Percentiles rank a stretch among this genome's conserved stretches.
Conservation (phyloP, 768 basidiomycete species). For the Rhodotorula kratochvilovae region DNA sequence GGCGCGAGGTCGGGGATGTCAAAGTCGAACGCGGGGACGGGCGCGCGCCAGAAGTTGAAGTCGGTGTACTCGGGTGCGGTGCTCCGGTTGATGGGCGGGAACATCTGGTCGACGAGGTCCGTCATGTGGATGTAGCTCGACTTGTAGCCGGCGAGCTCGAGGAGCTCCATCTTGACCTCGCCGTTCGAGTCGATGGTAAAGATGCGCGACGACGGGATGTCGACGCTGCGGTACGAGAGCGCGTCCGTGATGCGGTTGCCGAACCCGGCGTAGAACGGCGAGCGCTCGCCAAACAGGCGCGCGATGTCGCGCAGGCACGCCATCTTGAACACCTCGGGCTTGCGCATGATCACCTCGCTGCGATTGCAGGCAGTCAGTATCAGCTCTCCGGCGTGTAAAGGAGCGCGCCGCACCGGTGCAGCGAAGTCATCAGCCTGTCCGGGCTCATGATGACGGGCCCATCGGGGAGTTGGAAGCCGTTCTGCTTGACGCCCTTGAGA, state of each 20-base stretch:
- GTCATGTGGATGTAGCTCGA: constrained; percentile 99
- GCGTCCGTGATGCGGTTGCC: constrained; percentile 98
- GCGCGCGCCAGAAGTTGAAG: constrained; percentile 90
- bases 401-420: constrained; percentile 68
- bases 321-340: constrained; percentile 99
- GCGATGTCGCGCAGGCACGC: constrained; percentile 93
- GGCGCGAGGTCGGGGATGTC: constrained; percentile 52
- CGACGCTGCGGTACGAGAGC: constrained; percentile 92
- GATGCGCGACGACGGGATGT: constrained; percentile 85
- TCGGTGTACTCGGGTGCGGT: constrained; percentile 82
- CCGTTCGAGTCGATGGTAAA: constrained; percentile 91
- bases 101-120: constrained; percentile 99
- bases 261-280: constrained; percentile 91
- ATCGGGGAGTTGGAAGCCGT: constrained; percentile 91
- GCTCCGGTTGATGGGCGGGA: constrained; percentile 86
- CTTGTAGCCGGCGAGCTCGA: constrained; percentile 95
- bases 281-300: constrained; percentile 64
- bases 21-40: constrained; percentile 69
- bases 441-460: constrained; percentile 99
- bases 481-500: constrained; percentile 87
- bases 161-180: constrained; percentile 91
- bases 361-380: not conserved
- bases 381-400: not conserved
- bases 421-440: constrained; percentile 83
- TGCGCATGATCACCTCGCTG: constrained; percentile 97